Base-by-base conservation (phyloP, 2,329 filamentous ascomycete species). In the Penicillium sp. region DNA sequence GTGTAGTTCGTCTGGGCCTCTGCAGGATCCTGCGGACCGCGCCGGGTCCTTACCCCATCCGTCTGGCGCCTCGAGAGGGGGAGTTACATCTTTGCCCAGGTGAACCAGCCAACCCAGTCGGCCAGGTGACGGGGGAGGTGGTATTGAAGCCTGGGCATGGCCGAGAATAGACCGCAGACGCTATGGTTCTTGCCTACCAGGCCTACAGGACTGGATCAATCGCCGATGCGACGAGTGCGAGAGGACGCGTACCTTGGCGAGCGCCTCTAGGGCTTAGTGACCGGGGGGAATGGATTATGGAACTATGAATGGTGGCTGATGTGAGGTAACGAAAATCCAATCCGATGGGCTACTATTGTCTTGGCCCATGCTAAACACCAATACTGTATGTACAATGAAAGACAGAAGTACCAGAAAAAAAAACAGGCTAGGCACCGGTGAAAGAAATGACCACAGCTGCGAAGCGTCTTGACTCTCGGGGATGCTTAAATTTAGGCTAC, bases 401-500 rank as follows among this genome's bases (percentile, higher is more conserved):
- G 24, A 9, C 43, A 24, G 19, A 50, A 43, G 47, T 44, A 44
- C 41, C 41, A 43, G 24, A 41, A 31, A 47, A 54, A 22, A 14
- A 51, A 53, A 35, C 44, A 54, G 49, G 19, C 47, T 47, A 22
- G 13, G 40, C 19, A 14, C 33, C n/a, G 31, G 27, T 33, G 27
- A 47, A 47, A 33, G 44, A 47, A 47, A 33, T n/a, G 24, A 6
- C 37, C 16, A 39, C n/a, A 37, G 37, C n/a, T n/a, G 31, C 11
- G 36, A 50, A 22, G 35, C 39, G 24, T 31, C 22, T 33, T 13
- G 33, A 47, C 44, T 27, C 35, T 40, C 41, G 33, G 16, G 14
- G 19, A 13, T 19, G n/a, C 33, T 52, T 63, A 65, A 58, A 63
- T 61, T 63, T 65, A 66, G 64, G 24, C 33, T 10, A 35, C 6